Evolutionary conservation across 345 rosid genomes (phyloP).

Genomic region (Dimocarpus longan): DNA sequence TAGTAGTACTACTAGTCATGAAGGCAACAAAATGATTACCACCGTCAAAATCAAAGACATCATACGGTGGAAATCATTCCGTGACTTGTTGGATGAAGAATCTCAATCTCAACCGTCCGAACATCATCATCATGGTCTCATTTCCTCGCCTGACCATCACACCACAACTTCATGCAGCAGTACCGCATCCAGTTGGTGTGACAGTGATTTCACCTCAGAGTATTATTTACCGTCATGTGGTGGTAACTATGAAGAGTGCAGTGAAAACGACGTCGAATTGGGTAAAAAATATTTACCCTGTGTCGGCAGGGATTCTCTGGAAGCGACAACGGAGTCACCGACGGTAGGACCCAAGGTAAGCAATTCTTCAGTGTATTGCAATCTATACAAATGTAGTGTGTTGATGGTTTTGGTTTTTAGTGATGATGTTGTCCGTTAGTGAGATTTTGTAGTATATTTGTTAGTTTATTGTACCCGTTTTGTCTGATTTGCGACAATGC

Average conservation of each 20-base stretch:
- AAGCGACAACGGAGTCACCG: conserved; percentile 29
- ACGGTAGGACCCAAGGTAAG: conserved; percentile 61
- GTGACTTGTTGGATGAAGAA: conserved; percentile 53
- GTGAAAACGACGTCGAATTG: conserved; percentile 18
- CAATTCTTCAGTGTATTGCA: conserved; percentile 18
- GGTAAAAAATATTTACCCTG: conserved; percentile 37
- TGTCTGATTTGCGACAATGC: conserved; percentile 9
- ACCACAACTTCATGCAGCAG: conserved; percentile 40
- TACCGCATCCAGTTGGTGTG: conserved; percentile 79
- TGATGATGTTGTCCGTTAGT: conserved; percentile 28
- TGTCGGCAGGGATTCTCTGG: conserved; percentile 57
- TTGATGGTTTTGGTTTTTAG: conserved; percentile 19
- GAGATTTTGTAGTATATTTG: conserved; percentile 8
- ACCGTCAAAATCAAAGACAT: conserved; percentile 70
- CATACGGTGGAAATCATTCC: conserved; percentile 80
- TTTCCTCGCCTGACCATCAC: conserved; percentile 35
- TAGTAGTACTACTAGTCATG: neutral
- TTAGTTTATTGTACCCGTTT: neutral
- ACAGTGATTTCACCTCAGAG: conserved; percentile 71
- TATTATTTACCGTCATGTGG: conserved; percentile 57
- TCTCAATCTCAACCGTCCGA: conserved; percentile 19
- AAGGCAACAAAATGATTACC: conserved; percentile 14
- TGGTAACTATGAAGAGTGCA: conserved; percentile 32
- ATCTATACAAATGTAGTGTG: conserved; percentile 31
- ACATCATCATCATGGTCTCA: neutral